A percentile compares a stretch with the other conserved stretches of the same genome.
Conservation (phyloP, 164 flowering plant species). For the Hamamelis virginiana region DNA sequence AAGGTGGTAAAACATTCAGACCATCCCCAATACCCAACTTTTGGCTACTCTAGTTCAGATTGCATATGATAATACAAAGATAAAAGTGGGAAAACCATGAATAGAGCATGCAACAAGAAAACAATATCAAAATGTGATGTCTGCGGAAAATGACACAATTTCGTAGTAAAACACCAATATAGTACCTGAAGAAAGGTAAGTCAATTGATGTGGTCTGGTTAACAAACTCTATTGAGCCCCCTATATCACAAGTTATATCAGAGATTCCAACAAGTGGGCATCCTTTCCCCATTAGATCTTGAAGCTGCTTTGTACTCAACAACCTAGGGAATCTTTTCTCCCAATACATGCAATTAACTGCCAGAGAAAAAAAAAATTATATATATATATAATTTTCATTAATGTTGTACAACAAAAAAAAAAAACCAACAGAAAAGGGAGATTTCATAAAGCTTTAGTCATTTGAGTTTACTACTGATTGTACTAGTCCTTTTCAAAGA, state of each 20-base stretch:
- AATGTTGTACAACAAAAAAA: neutral
- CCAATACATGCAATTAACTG: slow-evolving; percentile 99
- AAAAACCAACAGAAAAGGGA: neutral
- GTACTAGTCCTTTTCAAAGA: neutral
- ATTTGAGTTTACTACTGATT: neutral
- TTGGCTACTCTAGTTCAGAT: too few species aligned
- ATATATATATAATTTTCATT: neutral
- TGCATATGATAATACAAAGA: too few species aligned
- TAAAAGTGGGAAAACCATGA: too few species aligned
- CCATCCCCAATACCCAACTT: too few species aligned
- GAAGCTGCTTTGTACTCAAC: slow-evolving; percentile 72
- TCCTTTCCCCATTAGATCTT: slow-evolving; percentile 56
- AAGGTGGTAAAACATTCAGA: too few species aligned
- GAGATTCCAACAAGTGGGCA: slow-evolving; percentile 82
- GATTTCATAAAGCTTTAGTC: neutral
- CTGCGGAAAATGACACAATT: neutral
- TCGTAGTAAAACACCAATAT: neutral
- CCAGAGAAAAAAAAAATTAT: slow-evolving; percentile 9
- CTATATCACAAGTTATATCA: slow-evolving; percentile 95
- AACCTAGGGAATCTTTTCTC: slow-evolving; percentile 89
- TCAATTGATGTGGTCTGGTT: slow-evolving; percentile 80
- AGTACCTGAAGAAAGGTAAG: slow-evolving; percentile 90
- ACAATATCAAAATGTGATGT: neutral
- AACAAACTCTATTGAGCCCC: slow-evolving; percentile 94
- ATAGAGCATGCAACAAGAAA: too few species aligned